Evolutionary conservation across 495 filamentous ascomycete species (phyloP).

Genomic region (Chaetomium fimeti): DNA sequence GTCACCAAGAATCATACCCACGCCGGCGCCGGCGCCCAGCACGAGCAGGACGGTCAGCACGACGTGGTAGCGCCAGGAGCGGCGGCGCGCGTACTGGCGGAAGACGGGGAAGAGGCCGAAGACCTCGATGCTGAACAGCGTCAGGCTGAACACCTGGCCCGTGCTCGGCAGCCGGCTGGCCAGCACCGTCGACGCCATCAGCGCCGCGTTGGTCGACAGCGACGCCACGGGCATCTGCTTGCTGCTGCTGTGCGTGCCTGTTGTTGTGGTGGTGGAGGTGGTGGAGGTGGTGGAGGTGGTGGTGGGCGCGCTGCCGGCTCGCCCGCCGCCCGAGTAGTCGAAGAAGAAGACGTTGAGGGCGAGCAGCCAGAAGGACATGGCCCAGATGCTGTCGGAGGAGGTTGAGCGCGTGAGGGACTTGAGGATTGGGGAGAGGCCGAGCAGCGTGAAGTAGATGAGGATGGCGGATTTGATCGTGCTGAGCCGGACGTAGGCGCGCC

Average conservation of each 20-base stretch:
- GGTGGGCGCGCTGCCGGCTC: constrained; percentile 1
- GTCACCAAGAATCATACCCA: constrained; percentile 62
- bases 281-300: constrained; percentile 27
- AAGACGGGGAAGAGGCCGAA: constrained; percentile 97
- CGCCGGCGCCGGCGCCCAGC: constrained; percentile 70
- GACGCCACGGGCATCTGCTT: constrained; percentile 66
- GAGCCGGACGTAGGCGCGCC: constrained; percentile 42
- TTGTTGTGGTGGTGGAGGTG: not conserved
- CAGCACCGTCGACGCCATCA: constrained; percentile 85
- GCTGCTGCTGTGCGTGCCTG: not conserved
- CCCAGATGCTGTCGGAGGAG: constrained; percentile 90
- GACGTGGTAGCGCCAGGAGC: constrained; percentile 81
- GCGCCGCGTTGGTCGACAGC: constrained; percentile 87
- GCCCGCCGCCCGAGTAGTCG: constrained; percentile 67
- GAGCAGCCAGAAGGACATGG: constrained; percentile 88
- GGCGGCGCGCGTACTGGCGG: constrained; percentile 76
- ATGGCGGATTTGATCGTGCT: constrained; percentile 77
- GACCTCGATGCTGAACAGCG: constrained; percentile 93
- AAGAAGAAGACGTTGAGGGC: constrained; percentile 96
- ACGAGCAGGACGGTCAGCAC: constrained; percentile 75
- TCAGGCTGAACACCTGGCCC: constrained; percentile 91
- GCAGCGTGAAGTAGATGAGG: constrained; percentile 85
- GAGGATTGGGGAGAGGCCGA: constrained; percentile 89
- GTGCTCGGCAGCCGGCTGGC: constrained; percentile 84
- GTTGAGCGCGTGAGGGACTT: constrained; percentile 92